Evolutionary conservation across 1,139 yeast species (phyloP).

Genomic region (Geotrichum reessii): DNA sequence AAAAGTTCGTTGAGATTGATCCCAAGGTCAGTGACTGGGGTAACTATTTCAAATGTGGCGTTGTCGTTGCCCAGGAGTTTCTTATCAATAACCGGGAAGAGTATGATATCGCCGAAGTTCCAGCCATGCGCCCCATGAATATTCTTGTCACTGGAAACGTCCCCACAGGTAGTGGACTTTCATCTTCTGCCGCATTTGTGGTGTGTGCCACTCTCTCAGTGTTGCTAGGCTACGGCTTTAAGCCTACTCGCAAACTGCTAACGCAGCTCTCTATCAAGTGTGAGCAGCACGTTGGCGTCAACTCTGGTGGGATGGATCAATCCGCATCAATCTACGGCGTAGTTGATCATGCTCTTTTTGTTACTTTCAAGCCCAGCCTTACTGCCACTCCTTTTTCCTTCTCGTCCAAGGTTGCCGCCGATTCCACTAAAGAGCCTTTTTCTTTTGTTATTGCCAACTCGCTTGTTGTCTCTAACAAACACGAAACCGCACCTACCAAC

Average conservation of each 20-base stretch:
- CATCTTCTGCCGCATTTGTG: conserved; percentile 69
- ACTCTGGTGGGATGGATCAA: conserved; percentile 78
- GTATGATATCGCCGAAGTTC: conserved; percentile 15
- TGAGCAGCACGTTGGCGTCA: conserved; percentile 69
- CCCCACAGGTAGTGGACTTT: conserved; percentile 69
- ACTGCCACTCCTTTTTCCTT: conserved; percentile 54
- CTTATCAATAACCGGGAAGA: conserved; percentile 27
- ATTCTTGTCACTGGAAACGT: conserved; percentile 59
- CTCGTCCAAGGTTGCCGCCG: conserved; percentile 1
- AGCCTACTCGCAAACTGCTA: conserved; percentile 43
- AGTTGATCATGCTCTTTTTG: conserved; percentile 52
- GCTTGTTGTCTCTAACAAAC: conserved; percentile 57
- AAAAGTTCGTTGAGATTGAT: conserved; percentile 45
- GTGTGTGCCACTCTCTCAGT: conserved; percentile 60
- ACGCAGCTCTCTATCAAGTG: conserved; percentile 60
- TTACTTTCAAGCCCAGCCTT: conserved; percentile 57
- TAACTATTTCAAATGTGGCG: conserved; percentile 63
- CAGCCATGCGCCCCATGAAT: conserved; percentile 33
- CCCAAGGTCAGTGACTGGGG: conserved; percentile 52
- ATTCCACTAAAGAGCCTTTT: conserved; percentile 37
- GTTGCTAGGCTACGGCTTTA: conserved; percentile 49
- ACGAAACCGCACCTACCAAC: conserved; percentile 63
- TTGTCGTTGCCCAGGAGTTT: conserved; percentile 54
- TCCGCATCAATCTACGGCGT: conserved; percentile 69
- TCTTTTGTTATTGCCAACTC: conserved; percentile 61